Percentiles rank a stretch among this genome's conserved stretches.
Conservation (phyloP, 1,284 basidiomycete genomes). For the Mycena sp. region DNA sequence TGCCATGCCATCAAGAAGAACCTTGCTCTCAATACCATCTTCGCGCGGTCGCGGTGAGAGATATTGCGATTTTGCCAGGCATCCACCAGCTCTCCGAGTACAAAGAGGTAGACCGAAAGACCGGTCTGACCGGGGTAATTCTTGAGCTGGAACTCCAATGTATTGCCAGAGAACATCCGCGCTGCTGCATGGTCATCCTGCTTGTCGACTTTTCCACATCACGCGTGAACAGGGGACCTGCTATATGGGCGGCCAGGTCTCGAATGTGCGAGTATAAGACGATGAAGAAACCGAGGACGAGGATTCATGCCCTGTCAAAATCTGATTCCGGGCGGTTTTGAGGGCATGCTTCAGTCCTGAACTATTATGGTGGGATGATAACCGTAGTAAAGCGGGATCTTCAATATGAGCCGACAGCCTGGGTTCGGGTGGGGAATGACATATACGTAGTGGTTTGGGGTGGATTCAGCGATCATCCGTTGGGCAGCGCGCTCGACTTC, state of each 20-base stretch:
- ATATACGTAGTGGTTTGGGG: not conserved
- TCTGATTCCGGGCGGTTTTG: constrained; percentile 44
- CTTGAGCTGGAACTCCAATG: constrained; percentile 34
- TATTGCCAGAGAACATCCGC: constrained; percentile 44
- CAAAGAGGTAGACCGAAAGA: constrained; percentile 44
- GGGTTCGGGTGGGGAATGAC: constrained; percentile 3
- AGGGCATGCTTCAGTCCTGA: constrained; percentile 43
- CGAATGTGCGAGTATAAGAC: constrained; percentile 33
- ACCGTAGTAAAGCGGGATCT: constrained; percentile 16
- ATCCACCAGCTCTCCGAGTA: constrained; percentile 49
- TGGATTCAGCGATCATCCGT: constrained; percentile 4
- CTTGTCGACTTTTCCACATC: constrained; percentile 45
- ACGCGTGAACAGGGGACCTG: constrained; percentile 35
- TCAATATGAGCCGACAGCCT: not conserved
- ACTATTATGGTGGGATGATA: constrained; percentile 24
- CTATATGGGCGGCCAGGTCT: constrained; percentile 20
- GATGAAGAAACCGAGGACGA: constrained; percentile 35
- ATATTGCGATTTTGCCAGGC: constrained; percentile 48
- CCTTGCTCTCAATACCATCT: constrained; percentile 41
- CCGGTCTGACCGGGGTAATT: constrained; percentile 36
- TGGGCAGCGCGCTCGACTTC: constrained; percentile 28
- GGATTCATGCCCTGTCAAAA: constrained; percentile 34
- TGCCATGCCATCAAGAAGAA: constrained; percentile 47
- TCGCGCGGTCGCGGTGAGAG: constrained; percentile 37
- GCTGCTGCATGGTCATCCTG: constrained; percentile 51